Conservation (phyloP, 2,329 filamentous ascomycete genomes). For the Aspergillus versicolor region DNA sequence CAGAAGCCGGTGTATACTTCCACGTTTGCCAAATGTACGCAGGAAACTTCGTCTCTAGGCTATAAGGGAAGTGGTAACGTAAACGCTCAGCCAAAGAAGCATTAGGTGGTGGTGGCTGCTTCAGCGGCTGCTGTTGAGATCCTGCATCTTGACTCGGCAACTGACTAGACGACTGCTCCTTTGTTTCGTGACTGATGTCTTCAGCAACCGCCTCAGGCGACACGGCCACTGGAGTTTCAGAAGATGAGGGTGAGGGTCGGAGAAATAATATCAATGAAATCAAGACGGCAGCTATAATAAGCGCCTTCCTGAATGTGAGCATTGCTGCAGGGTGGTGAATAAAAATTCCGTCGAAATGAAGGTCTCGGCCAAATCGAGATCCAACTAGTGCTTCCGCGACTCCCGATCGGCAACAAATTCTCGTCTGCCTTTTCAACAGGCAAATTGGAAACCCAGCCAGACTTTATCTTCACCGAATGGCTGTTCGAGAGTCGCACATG, state of each 20-base stretch:
- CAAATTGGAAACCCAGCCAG: background rate
- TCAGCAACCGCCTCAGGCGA: conserved; percentile 25
- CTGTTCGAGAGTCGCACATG: conserved; percentile 9
- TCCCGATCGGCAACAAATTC: conserved; percentile 10
- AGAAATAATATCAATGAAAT: conserved; percentile 70
- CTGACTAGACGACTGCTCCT: conserved; percentile 9
- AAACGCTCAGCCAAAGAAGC: conserved; percentile 77
- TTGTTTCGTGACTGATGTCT: conserved; percentile 19
- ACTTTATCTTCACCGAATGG: conserved; percentile 9
- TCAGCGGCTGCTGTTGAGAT: conserved; percentile 48
- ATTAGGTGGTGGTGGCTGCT: conserved; percentile 68
- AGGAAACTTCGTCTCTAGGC: conserved; percentile 83
- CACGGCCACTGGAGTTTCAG: conserved; percentile 45
- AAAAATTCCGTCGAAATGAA: background rate
- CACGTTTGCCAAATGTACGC: conserved; percentile 99
- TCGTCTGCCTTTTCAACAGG: background rate
- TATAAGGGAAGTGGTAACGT: conserved; percentile 91
- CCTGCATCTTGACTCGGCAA: conserved; percentile 15
- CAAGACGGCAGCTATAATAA: conserved; percentile 69
- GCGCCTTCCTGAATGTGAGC: conserved; percentile 75
- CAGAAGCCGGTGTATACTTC: conserved; percentile 79
- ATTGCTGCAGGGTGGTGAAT: conserved; percentile 46
- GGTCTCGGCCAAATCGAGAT: conserved; percentile 1
- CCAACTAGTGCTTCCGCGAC: conserved; percentile 13
- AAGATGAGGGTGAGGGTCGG: conserved; percentile 56